A percentile compares a stretch with the other conserved stretches of the same genome.
Evolutionary conservation across 2,329 filamentous ascomycete species (phyloP).

Genomic region (Talaromyces islandicus): DNA sequence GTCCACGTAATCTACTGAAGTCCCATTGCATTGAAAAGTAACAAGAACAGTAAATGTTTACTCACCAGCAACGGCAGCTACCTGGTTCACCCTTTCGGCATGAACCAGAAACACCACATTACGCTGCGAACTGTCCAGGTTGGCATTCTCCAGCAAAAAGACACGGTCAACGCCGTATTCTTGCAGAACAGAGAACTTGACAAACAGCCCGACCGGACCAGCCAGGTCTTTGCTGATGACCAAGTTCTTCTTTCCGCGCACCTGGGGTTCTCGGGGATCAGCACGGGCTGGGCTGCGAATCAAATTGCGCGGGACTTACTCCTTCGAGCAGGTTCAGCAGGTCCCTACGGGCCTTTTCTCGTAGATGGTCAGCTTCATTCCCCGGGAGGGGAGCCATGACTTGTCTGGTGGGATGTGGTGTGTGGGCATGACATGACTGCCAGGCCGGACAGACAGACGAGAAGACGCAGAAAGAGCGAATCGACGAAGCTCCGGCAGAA

Average conservation of each 20-base stretch:
- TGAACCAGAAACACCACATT: conserved; percentile 92
- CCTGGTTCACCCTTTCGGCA: conserved; percentile 80
- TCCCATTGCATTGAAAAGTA: conserved; percentile 30
- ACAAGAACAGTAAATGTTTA: conserved; percentile 16
- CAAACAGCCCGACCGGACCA: conserved; percentile 81
- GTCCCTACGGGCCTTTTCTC: conserved; percentile 68
- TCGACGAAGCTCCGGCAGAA: neutral
- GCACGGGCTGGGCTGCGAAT: conserved; percentile 16
- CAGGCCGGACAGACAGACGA: conserved; percentile 3
- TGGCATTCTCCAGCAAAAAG: conserved; percentile 92
- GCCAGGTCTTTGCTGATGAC: conserved; percentile 88
- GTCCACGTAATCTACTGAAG: conserved; percentile 56
- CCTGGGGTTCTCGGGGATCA: conserved; percentile 50
- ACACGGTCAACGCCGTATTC: conserved; percentile 98
- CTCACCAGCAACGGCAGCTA: conserved; percentile 83
- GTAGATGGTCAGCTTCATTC: conserved; percentile 42
- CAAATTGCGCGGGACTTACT: conserved; percentile 61
- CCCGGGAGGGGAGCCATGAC: conserved; percentile 38
- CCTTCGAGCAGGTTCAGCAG: conserved; percentile 86
- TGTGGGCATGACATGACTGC: conserved; percentile 13
- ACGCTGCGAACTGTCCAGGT: conserved; percentile 87
- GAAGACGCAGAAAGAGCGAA: conserved; percentile 1
- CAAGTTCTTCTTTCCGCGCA: conserved; percentile 97
- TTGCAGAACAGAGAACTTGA: conserved; percentile 91
- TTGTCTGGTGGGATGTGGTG: conserved; percentile 14